Base-by-base conservation (phyloP, 257 asterid species). In the Rauvolfia tetraphylla region DNA sequence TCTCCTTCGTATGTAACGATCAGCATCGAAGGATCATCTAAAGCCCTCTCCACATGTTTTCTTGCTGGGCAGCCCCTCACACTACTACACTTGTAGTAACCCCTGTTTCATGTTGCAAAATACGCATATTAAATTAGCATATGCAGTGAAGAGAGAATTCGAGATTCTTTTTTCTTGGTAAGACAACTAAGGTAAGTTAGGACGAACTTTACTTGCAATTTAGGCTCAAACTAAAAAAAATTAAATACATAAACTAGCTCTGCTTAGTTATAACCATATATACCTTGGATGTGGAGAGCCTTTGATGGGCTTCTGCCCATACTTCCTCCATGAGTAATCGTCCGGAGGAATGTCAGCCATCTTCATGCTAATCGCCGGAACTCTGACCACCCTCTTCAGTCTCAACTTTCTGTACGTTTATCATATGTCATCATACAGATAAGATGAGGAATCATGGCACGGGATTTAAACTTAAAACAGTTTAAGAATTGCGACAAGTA, bases 261-360 rank as follows among this genome's bases (percentile, higher is more conserved):
- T 46, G 53, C 53, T 7, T 11, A 46, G 11, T 46, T 46, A 46
- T 7, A 46, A 46, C 53, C 53, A 18, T 38, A 1, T 22, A 23
- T 69, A 94, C 98, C 98, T 95, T 29, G 98, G 98, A 80, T 95
- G 92, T n/a, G 98, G 98, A 72, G 98, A 95, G 23, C 98, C 98
- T 85, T 95, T 92, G 71, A 95, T 95, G 79, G 98, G 98, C 78
- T 95, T 95, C 82, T 95, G 98, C 4, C 98, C 98, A 79, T 95
- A 95, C 81, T 95, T 95, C 68, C 98, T 92, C 98, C 98, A 95
- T 0, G 98, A 95, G 78, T 92, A 95, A 82, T 95, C 98, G 78
- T 95, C 98, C 0, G 98, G 93, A 68, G 98, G 98, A 59, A 95
- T 92, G 79, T 95, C 98, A 0, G 98, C 80, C 88, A 92, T 75